Base-by-base conservation (phyloP, 345 rosid genomes). In the Linum lewisii region DNA sequence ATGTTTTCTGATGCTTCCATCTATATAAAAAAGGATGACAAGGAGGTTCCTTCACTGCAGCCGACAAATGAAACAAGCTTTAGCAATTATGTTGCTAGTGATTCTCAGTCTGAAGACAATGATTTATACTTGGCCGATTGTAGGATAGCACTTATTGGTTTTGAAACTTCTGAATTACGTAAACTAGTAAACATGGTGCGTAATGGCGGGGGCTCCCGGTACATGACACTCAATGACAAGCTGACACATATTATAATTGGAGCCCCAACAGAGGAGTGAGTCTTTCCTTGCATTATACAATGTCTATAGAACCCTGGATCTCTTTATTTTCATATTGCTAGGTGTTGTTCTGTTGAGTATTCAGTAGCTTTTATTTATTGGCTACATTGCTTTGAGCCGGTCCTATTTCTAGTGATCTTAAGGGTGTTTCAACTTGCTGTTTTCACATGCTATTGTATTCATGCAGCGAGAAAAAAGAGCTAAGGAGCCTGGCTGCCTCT, bases 171-270 rank as follows among this genome's bases (percentile, higher is more conserved):
- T 74, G 94, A 79, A 72, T 69, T 87, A 82, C 90, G 90, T 60
- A 87, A 78, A 72, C 78, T 85, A 68, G 85, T 89, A 63, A 78
- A 74, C 75, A 77, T 89, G 78, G 80, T 81, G 69, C 83, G 88
- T 7, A 73, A 67, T 79, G 94, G 97, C 66, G 99, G 95, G 69
- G 97, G 83, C 52, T 89, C 97, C 9, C 86, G 92, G 59, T 87
- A 79, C 77, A 65, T 81, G 64, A 69, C 75, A 21, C 65, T 72
- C 52, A 76, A 74, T 62, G 93, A 85, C 60, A 82, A 79, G 73
- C 80, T 93, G 80, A 93, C 99, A 16, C 99, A 93, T 51, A 79
- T 93, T 49, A 63, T 93, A 61, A 86, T 89, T 64, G 97, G 97
- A 73, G 72, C 77, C 72, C 97, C 87, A 53, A 82, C 99, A 58